Evolutionary conservation across 2,329 filamentous ascomycete genomes (phyloP).

Genomic region (Zalaria sp.): DNA sequence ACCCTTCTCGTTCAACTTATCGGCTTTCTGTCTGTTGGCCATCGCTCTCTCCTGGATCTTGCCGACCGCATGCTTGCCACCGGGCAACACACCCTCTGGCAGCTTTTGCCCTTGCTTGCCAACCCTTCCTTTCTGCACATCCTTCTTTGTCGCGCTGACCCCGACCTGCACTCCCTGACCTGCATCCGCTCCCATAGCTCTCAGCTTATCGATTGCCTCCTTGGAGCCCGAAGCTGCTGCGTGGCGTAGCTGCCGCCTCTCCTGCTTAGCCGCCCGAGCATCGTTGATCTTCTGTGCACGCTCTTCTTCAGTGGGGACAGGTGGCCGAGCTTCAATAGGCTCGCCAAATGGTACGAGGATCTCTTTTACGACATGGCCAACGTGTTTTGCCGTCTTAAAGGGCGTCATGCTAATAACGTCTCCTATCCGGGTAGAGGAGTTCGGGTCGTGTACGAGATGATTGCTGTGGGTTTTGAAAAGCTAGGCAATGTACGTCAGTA

Average conservation of each 20-base stretch:
- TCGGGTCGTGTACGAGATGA: constrained; percentile 66
- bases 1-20: constrained; percentile 14
- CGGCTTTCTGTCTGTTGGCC: constrained; percentile 14
- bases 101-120: constrained; percentile 18
- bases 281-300: constrained; percentile 39
- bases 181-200: constrained; percentile 13
- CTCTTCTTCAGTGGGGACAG: constrained; percentile 51
- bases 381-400: constrained; percentile 52
- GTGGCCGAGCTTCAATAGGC: constrained; percentile 48
- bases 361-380: constrained; percentile 59
- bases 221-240: constrained; percentile 16
- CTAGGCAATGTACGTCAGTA: constrained; percentile 23
- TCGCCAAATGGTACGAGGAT: constrained; percentile 60
- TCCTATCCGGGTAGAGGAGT: constrained; percentile 55
- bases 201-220: constrained; percentile 13
- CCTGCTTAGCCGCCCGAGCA: constrained; percentile 43
- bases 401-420: constrained; percentile 62
- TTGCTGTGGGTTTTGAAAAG: constrained; percentile 50
- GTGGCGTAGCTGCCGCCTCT: constrained; percentile 17
- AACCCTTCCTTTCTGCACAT: constrained; percentile 9
- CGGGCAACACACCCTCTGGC: constrained; percentile 16
- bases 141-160: constrained; percentile 12
- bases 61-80: constrained; percentile 16
- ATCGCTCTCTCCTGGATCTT: constrained; percentile 15
- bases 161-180: constrained; percentile 14